Base-by-base conservation (phyloP, 495 filamentous ascomycete genomes). In the Podospora anserina region DNA sequence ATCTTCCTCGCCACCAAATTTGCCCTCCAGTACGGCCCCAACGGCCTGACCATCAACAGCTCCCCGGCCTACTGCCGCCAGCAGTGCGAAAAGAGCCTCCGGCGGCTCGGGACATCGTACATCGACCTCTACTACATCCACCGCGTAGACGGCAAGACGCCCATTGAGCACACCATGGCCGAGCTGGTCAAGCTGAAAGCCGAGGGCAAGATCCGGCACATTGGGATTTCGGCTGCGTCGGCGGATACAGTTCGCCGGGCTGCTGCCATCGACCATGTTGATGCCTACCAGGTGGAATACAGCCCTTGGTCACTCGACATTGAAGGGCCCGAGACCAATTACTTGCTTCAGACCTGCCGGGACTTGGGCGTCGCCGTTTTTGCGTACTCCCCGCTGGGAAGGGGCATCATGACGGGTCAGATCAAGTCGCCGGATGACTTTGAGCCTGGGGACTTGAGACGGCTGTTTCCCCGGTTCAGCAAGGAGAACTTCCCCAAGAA, bases 121-220 rank as follows among this genome's bases (percentile, higher is more conserved):
- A 81, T 92, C 49, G 89, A 92, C 67, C 74, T 92, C 11, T 89
- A 84, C 69, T 90, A 90, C 68, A 76, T 80, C 39, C 88, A 90
- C 70, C 83, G 84, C 0, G 77, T 85, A 18, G 84, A 87, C 65
- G 63, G 71, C 5, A 79, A 79, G 58, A 85, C 86, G 0, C 89
- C 89, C 0, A 82, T 92, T 28, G 90, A 92, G 77, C 86, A 87
- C 75, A 89, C 83, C 60, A 82, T 90, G 70, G 76, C 72, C n/a
- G 83, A 76, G 13, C 69, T 90, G 78, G 79, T 73, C 23, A 72
- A 83, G 70, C 68, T 83, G 4, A 79, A 82, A 63, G 70, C 77
- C 73, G 76, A 83, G 63, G 81, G 83, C 26, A 80, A 89, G 64
- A 85, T 88, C 66, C 77, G 78, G 5, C 77, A 85, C 56, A 71